A percentile compares a stretch with the other conserved stretches of the same genome.
Conservation (phyloP, 2,329 filamentous ascomycete species). For the Aspergillus floridensis region DNA sequence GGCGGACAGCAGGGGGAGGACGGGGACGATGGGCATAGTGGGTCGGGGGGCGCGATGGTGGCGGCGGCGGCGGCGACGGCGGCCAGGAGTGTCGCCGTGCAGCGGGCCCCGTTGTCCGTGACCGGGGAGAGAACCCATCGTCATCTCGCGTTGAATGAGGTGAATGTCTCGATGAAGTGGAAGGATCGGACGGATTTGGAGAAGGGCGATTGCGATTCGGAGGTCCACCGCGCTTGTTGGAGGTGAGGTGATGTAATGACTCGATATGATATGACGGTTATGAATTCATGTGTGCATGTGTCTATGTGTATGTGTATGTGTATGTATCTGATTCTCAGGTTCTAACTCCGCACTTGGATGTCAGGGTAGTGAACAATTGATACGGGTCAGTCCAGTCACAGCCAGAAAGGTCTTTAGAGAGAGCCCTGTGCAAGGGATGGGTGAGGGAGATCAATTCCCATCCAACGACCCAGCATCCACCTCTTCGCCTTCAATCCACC, state of each 20-base stretch:
- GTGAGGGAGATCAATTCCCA: neutral
- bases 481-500: slow-evolving; percentile 27
- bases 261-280: neutral
- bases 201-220: neutral
- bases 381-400: neutral
- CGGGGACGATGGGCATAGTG: neutral
- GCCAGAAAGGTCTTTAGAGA: too few relatives aligned
- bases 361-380: neutral
- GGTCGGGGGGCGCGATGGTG: neutral
- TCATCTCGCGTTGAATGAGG: neutral
- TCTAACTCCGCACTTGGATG: neutral
- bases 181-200: neutral
- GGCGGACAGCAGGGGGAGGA: neutral
- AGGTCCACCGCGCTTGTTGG: neutral
- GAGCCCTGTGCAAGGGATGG: too few relatives aligned
- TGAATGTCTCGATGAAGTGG: neutral
- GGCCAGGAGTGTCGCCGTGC: neutral
- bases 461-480: slow-evolving; percentile 9
- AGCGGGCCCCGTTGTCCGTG: neutral
- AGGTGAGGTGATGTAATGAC: neutral
- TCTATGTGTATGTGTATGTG: neutral
- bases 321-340: neutral
- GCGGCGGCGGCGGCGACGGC: neutral
- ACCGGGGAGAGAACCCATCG: neutral
- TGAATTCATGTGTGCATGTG: too few relatives aligned